Evolutionary conservation across 352 stramenopile species (phyloP).

Genomic region (Labyrinthula sp.): DNA sequence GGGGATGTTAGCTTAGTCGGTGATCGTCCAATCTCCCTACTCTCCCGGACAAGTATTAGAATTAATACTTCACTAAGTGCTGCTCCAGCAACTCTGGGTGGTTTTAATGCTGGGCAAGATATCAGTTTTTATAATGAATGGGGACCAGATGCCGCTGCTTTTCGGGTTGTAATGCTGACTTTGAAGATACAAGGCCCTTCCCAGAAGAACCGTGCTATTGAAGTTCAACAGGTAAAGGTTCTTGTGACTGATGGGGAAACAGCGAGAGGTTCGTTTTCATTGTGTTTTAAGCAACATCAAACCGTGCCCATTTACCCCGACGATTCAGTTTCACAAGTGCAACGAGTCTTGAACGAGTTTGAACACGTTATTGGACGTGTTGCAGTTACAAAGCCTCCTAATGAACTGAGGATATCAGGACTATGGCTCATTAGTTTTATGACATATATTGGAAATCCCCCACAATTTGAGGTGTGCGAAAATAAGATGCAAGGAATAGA

Average conservation of each 20-base stretch:
- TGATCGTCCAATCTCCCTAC: constrained; percentile 53
- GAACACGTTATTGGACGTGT: constrained; percentile 3
- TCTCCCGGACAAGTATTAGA: constrained; percentile 64
- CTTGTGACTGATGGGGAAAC: constrained; percentile 52
- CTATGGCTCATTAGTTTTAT: constrained; percentile 47
- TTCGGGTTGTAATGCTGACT: constrained; percentile 68
- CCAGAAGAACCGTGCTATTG: constrained; percentile 55
- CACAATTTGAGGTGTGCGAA: constrained; percentile 39
- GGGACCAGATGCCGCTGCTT: constrained; percentile 61
- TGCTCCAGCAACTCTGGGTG: constrained; percentile 62
- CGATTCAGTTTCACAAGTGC: constrained; percentile 30
- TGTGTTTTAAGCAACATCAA: constrained; percentile 32
- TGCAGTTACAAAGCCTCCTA: constrained; percentile 4
- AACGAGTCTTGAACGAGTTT: constrained; percentile 37
- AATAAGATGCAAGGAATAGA: constrained; percentile 24
- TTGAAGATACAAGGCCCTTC: constrained; percentile 56
- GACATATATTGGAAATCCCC: constrained; percentile 43
- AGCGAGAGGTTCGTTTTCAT: constrained; percentile 49
- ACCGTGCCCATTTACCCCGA: constrained; percentile 31
- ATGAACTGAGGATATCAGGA: constrained; percentile 29
- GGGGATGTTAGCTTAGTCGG: constrained; percentile 55
- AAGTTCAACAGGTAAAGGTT: constrained; percentile 69
- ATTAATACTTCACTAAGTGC: constrained; percentile 59
- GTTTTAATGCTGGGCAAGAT: constrained; percentile 2
- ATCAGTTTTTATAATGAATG: constrained; percentile 64